These are phyloP conservation scores for Apiospora koreana DNA, from an alignment of 2,329 filamentous ascomycete species.

Conservation along the genomic window DNA sequence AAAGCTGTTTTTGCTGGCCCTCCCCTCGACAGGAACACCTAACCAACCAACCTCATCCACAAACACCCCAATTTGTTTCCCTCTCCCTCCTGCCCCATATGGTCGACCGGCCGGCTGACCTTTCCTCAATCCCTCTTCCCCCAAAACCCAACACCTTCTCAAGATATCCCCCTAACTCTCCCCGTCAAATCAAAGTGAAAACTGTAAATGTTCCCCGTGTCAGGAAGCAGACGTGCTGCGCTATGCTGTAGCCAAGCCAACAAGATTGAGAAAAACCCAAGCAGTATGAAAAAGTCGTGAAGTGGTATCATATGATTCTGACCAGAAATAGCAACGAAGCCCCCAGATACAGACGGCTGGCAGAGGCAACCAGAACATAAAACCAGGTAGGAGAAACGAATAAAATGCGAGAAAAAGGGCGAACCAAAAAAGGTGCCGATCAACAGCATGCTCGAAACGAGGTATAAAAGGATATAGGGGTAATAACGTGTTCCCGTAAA, in stretches of 20 bases:
- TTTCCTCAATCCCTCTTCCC: not conserved
- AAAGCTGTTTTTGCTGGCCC: not conserved
- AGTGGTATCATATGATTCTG: constrained; percentile 12
- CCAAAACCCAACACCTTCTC: not conserved
- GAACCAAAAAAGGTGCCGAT: not conserved
- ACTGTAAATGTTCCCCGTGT: not conserved
- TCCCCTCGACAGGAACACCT: not conserved
- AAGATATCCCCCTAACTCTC: not conserved
- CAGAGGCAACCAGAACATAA: not conserved
- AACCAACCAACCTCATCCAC: not conserved
- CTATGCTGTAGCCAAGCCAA: constrained; percentile 8
- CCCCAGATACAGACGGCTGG: not conserved
- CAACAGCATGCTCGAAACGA: not conserved
- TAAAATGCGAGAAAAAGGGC: not conserved
- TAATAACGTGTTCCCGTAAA: not conserved
- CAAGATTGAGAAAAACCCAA: not conserved
- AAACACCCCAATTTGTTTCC: not conserved
- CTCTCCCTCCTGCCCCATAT: not conserved
- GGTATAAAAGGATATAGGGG: not conserved
- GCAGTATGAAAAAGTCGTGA: constrained; percentile 6
- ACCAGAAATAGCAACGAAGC: constrained; percentile 6
- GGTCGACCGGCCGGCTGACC: not conserved
- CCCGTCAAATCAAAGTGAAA: not conserved
- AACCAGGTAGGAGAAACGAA: not conserved
- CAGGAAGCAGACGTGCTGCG: not conserved